Conservation (phyloP, 2,329 filamentous ascomycete species). For the Fusarium camptoceras region DNA sequence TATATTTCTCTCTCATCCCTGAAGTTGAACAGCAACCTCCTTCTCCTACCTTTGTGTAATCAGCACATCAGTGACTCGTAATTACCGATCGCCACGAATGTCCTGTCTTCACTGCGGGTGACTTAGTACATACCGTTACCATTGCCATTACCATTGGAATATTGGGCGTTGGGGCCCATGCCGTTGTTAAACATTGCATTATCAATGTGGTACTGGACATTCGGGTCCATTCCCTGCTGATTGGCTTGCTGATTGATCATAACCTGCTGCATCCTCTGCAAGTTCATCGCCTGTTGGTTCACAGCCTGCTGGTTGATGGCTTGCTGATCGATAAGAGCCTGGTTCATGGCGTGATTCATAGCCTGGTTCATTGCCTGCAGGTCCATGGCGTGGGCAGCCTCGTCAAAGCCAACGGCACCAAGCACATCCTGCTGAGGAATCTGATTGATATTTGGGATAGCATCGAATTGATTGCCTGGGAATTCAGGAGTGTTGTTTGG, state of each 20-base stretch:
- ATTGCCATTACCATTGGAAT: not conserved
- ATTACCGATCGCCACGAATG: not conserved
- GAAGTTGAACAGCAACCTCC: not conserved
- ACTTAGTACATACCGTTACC: not conserved
- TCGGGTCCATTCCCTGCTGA: not conserved
- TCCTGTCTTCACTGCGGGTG: not conserved
- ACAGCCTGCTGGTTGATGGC: not conserved
- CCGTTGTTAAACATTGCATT: not conserved
- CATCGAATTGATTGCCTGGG: not conserved
- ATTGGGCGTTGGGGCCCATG: not conserved
- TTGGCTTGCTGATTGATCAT: not conserved
- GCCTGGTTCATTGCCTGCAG: not conserved
- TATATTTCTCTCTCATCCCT: not conserved
- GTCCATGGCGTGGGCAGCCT: not conserved
- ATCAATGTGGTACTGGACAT: not conserved
- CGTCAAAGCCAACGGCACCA: not conserved
- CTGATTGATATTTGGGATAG: not conserved
- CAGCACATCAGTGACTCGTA: not conserved
- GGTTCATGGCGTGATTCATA: not conserved
- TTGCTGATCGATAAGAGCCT: not conserved
- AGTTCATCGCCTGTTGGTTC: not conserved
- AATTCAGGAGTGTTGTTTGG: not conserved
- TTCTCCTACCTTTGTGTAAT: not conserved
- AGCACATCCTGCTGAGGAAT: not conserved
- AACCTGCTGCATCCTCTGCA: not conserved